Evolutionary conservation across 1,139 yeast genomes (phyloP).

Genomic region (Yamadazyma friedrichii): DNA sequence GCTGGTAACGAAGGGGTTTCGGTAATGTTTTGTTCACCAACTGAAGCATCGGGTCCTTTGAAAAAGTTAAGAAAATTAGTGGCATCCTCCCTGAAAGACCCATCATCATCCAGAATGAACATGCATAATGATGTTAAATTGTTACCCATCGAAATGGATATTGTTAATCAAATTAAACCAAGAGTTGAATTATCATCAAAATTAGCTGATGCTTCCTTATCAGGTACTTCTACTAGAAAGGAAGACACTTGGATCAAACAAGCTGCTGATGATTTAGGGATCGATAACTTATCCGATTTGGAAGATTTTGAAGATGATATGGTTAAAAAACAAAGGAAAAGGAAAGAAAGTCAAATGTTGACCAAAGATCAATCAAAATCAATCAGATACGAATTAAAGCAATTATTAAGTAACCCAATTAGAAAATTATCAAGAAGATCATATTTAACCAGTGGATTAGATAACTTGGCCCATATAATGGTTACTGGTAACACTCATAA

Average conservation of each 20-base stretch:
- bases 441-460: slow-evolving; percentile 82
- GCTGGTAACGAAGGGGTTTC: slow-evolving; percentile 94
- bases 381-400: slow-evolving; percentile 56
- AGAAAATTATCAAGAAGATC: slow-evolving; percentile 69
- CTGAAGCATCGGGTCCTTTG: slow-evolving; percentile 87
- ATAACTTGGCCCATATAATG: slow-evolving; percentile 82
- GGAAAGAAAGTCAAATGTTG: slow-evolving; percentile 56
- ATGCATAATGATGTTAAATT: slow-evolving; percentile 60
- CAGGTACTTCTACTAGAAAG: slow-evolving; percentile 60
- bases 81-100: slow-evolving; percentile 30
- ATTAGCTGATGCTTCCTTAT: slow-evolving; percentile 69
- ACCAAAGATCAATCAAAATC: slow-evolving; percentile 48
- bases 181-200: slow-evolving; percentile 69
- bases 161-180: slow-evolving; percentile 66
- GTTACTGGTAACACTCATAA: slow-evolving; percentile 70
- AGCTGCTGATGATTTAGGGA: slow-evolving; percentile 92
- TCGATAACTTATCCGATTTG: slow-evolving; percentile 65
- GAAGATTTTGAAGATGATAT: slow-evolving; percentile 63
- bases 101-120: slow-evolving; percentile 22
- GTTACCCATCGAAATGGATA: slow-evolving; percentile 75
- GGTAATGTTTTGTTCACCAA: slow-evolving; percentile 88
- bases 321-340: slow-evolving; percentile 59
- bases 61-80: slow-evolving; percentile 69
- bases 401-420: slow-evolving; percentile 56
- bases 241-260: slow-evolving; percentile 80